phyloP scores from a whole-genome alignment of 164 flowering plant species.

The Protea cynaroides region DNA sequence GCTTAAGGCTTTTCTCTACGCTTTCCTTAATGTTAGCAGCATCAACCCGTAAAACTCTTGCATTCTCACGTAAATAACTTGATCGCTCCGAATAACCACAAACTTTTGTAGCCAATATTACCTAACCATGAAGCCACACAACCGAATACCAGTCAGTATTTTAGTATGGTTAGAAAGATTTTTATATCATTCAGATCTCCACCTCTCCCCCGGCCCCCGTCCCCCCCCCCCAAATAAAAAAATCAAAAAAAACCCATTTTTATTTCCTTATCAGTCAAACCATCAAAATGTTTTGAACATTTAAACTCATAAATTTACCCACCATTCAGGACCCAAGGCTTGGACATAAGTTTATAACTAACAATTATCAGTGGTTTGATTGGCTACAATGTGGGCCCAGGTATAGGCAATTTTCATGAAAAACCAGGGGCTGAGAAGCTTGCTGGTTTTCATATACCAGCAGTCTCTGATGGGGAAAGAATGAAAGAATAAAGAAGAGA shows the following conservation, averaged over 20 bases:
- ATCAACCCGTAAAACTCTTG: conserved; percentile 77
- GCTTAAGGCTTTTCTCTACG: conserved; percentile 93
- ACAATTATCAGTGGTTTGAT: too few species aligned
- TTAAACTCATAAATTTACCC: too few species aligned
- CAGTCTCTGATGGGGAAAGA: too few species aligned
- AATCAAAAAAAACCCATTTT: too few species aligned
- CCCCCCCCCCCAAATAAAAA: too few species aligned
- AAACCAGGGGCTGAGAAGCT: too few species aligned
- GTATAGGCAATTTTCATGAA: too few species aligned
- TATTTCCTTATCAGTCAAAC: background rate
- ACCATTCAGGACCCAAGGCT: background rate
- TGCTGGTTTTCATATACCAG: too few species aligned
- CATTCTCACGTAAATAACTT: conserved; percentile 63
- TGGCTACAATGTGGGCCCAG: too few species aligned
- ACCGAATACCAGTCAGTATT: background rate
- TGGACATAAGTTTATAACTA: too few species aligned
- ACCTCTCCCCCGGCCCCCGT: background rate
- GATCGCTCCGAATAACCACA: conserved; percentile 78
- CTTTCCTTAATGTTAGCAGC: conserved; percentile 85
- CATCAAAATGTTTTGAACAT: conserved; percentile 1
- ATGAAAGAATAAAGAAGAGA: too few species aligned
- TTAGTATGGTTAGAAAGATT: background rate
- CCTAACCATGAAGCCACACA: conserved; percentile 28
- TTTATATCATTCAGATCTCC: background rate
- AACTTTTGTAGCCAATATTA: conserved; percentile 88